Evolutionary conservation across 2,329 filamentous ascomycete genomes (phyloP), one percentile per base, ranked within the genome.

Genomic region (Biscogniauxia marginata): DNA sequence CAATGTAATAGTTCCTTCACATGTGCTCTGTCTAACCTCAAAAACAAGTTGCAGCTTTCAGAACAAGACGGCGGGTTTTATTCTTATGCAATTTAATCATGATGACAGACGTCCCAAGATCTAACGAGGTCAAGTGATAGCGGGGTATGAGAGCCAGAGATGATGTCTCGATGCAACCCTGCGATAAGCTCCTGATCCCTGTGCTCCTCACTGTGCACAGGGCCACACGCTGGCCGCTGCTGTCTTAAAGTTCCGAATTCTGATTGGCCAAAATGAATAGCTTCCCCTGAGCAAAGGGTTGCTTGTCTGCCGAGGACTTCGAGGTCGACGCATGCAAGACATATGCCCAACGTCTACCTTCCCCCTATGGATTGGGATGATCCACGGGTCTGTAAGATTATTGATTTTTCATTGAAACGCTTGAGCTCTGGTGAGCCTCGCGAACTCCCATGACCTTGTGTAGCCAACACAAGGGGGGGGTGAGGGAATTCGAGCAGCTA

Each of bases 121-220:
- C 65, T 54, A 46, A 61, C 49, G 49, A 51, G 56, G 58, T 67
- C 65, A 69, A 69, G 58, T 67, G 66, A 65, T 65, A 54, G 65
- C 63, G 65, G 65, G 63, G 64, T 66, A 64, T 65, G 58, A 58
- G 63, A 59, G 60, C 58, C 58, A 56, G 52, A 62, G 47, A 51
- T 62, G 63, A 62, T 60, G 59, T 53, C 52, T 53, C 49, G 53
- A 64, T 67, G 64, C 66, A 62, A 69, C 66, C 58, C 57, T 66
- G 44, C 25, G 21, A 50, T 49, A 54, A 58, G 55, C 51, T 39
- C 53, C 49, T 47, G 20, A 30, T 16, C 23, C 30, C 21, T 34
- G 44, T 46, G 44, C 19, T 16, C 16, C 48, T 50, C 50, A 49
- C 46, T 60, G 54, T 62, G 47, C 56, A 57, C 46, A 53, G 46